Evolutionary conservation across 345 rosid species (phyloP).

Genomic region (Heritiera littoralis): DNA sequence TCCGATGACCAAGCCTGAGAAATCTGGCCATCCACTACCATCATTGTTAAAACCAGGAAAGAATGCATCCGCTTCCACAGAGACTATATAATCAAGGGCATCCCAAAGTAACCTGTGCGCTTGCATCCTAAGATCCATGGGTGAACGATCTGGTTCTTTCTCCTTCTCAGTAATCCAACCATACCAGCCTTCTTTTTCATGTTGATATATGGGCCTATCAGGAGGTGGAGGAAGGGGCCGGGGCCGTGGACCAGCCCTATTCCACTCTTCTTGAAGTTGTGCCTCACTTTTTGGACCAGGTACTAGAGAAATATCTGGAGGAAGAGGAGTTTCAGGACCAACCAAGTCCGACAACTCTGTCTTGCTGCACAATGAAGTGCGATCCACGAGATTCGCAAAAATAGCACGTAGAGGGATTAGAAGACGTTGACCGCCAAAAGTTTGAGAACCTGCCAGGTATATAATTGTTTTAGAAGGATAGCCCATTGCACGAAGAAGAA

Average conservation of each 20-base stretch:
- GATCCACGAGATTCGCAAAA: conserved; percentile 77
- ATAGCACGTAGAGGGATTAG: conserved; percentile 90
- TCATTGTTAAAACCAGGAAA: conserved; percentile 88
- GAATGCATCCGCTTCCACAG: conserved; percentile 93
- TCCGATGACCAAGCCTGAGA: conserved; percentile 96
- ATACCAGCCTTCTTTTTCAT: conserved; percentile 99
- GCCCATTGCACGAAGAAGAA: conserved; percentile 89
- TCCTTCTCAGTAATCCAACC: conserved; percentile 87
- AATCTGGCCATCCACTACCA: conserved; percentile 90
- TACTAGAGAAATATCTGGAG: conserved; percentile 41
- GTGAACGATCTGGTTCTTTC: conserved; percentile 80
- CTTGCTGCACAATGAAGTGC: conserved; percentile 71
- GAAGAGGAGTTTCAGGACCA: conserved; percentile 84
- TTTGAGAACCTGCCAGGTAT: conserved; percentile 92
- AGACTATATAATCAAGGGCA: conserved; percentile 90
- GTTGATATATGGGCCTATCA: conserved; percentile 82
- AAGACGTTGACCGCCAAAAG: conserved; percentile 92
- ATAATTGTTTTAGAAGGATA: conserved; percentile 81
- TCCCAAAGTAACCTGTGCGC: conserved; percentile 94
- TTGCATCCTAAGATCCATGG: conserved; percentile 71
- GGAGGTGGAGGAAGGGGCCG: conserved; percentile 99
- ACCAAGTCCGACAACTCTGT: conserved; percentile 69
- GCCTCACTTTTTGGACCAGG: conserved; percentile 61
- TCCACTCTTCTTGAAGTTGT: conserved; percentile 83
- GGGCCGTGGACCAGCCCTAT: conserved; percentile 94